Evolutionary conservation across 805 yeast genomes (phyloP).

Genomic region (Soucietia sequanensis): DNA sequence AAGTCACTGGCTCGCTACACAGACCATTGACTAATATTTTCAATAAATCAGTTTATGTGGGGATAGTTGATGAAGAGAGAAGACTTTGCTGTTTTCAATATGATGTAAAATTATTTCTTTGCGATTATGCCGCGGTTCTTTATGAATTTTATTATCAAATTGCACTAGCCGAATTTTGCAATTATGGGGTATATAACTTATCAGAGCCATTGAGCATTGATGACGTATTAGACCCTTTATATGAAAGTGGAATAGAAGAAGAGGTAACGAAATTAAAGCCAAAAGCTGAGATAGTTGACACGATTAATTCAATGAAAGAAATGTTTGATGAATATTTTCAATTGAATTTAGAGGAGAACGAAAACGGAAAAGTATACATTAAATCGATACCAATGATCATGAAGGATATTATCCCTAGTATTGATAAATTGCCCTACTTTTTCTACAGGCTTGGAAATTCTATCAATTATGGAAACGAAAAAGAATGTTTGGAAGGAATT

Average conservation of each 20-base stretch:
- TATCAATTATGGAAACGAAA: slow-evolving; percentile 68
- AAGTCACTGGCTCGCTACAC: slow-evolving; percentile 47
- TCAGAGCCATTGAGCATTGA: slow-evolving; percentile 20
- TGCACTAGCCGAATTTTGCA: slow-evolving; percentile 73
- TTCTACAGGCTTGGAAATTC: slow-evolving; percentile 57
- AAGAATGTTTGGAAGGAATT: slow-evolving; percentile 63
- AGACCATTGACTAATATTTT: slow-evolving; percentile 64
- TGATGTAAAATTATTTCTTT: slow-evolving; percentile 71
- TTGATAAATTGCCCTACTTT: slow-evolving; percentile 65
- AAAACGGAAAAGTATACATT: slow-evolving; percentile 34
- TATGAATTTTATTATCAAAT: slow-evolving; percentile 78
- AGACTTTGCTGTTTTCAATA: slow-evolving; percentile 82
- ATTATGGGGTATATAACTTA: slow-evolving; percentile 57
- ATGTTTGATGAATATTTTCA: slow-evolving; percentile 84
- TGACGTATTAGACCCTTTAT: slow-evolving; percentile 39
- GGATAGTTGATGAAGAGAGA: slow-evolving; percentile 70
- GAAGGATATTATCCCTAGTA: slow-evolving; percentile 60
- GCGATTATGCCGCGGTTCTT: slow-evolving; percentile 75
- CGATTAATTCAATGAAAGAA: slow-evolving; percentile 51
- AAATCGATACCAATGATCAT: slow-evolving; percentile 65
- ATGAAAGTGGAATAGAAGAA: slow-evolving; percentile 16
- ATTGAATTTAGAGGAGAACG: slow-evolving; percentile 40
- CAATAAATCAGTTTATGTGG: slow-evolving; percentile 71
- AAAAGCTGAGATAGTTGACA: slow-evolving; percentile 13
- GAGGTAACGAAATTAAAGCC: slow-evolving; percentile 11